These are phyloP conservation scores for Pilobolus umbonatus DNA, from an alignment of 192 early-diverging fungal genomes.

Conservation along the genomic window DNA sequence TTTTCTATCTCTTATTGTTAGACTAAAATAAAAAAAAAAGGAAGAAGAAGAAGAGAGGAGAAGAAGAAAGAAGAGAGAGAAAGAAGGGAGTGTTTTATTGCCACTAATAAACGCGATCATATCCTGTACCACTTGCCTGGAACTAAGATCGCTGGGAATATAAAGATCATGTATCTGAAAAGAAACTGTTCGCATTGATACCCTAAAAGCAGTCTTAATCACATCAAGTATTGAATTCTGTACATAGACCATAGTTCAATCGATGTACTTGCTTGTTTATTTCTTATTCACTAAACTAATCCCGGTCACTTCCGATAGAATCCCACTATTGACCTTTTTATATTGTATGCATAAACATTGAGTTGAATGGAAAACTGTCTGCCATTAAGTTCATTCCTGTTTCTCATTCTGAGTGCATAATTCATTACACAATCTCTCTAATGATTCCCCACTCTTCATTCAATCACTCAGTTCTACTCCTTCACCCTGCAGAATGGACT, in stretches of 20 bases:
- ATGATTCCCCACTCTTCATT: too few relatives aligned
- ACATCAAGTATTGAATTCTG: not conserved
- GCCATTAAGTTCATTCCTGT: too few relatives aligned
- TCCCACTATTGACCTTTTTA: too few relatives aligned
- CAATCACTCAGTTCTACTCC: too few relatives aligned
- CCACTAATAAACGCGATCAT: conserved; percentile 15
- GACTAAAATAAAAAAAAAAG: conserved; percentile 1
- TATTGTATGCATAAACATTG: too few relatives aligned
- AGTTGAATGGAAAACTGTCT: too few relatives aligned
- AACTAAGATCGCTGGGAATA: conserved; percentile 7
- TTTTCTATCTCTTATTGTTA: not conserved
- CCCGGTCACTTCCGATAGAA: conserved; percentile 2
- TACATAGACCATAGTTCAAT: not conserved
- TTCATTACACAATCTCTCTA: too few relatives aligned
- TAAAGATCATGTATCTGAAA: not conserved
- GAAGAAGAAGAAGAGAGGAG: not conserved
- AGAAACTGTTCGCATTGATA: not conserved
- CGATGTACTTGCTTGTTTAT: not conserved
- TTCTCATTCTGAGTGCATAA: too few relatives aligned
- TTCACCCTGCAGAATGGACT: too few relatives aligned
- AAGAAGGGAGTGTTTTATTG: conserved; percentile 1
- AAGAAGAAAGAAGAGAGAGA: not conserved
- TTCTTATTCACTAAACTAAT: not conserved
- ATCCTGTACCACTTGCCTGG: conserved; percentile 6
- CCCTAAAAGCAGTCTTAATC: not conserved